phyloP scores from a whole-genome alignment of 2,329 filamentous ascomycete species.

The Xylaria sp. region DNA sequence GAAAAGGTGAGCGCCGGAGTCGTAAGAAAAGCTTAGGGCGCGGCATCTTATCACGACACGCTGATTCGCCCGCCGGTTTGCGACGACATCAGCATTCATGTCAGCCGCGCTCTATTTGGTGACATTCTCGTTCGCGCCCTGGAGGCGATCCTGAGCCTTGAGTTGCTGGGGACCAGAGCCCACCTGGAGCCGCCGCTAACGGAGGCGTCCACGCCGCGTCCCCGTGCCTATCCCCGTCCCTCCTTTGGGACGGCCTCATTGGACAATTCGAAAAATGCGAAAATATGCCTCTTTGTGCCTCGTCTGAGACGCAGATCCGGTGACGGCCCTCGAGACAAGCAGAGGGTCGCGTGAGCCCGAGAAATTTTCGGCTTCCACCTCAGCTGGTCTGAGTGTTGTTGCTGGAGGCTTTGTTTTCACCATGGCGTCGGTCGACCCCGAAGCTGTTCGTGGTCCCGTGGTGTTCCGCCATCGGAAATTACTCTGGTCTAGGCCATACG shows the following conservation, averaged over 20 bases:
- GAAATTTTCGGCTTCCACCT: background rate
- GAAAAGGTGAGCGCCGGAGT: constrained; percentile 16
- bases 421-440: background rate
- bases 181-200: background rate
- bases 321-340: background rate
- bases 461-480: background rate
- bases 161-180: background rate
- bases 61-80: constrained; percentile 26
- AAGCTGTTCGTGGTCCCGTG: background rate
- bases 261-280: background rate
- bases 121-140: background rate
- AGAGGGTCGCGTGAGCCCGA: background rate
- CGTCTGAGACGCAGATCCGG: background rate
- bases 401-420: background rate
- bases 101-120: constrained; percentile 13
- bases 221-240: no score
- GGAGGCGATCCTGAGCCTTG: background rate
- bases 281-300: no score
- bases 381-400: background rate
- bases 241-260: background rate
- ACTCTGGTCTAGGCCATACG: background rate
- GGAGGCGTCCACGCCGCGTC: background rate
- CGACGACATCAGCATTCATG: constrained; percentile 27
- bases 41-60: constrained; percentile 25
- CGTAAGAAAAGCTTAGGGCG: constrained; percentile 21